phyloP scores from a whole-genome alignment of 2,329 filamentous ascomycete genomes.

The Torrubiellomyces zombiae region DNA sequence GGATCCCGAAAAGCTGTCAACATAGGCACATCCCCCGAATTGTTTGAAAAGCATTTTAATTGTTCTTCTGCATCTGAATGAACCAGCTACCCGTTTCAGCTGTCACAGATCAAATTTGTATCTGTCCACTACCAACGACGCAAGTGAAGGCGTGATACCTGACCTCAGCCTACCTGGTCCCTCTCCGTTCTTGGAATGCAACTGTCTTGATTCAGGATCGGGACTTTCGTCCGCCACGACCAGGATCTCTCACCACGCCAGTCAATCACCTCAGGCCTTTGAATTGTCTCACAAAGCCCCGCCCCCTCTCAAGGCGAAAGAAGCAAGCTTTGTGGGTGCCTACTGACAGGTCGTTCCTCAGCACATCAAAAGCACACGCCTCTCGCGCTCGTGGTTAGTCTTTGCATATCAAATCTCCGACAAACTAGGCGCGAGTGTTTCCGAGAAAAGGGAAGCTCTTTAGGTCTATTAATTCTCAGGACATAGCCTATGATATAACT shows the following conservation, averaged over 20 bases:
- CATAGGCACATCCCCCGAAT: too few species aligned
- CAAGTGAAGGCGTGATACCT: constrained; percentile 8
- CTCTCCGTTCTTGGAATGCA: constrained; percentile 18
- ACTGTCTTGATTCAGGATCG: constrained; percentile 21
- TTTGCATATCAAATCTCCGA: constrained; percentile 23
- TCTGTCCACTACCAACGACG: too few species aligned
- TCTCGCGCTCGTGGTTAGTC: constrained; percentile 14
- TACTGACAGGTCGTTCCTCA: constrained; percentile 14
- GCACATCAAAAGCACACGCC: constrained; percentile 15
- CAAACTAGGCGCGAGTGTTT: constrained; percentile 12
- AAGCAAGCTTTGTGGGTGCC: constrained; percentile 12
- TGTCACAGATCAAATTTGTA: too few species aligned
- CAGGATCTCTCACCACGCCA: constrained; percentile 15
- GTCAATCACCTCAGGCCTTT: constrained; percentile 15
- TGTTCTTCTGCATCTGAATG: constrained; percentile 6
- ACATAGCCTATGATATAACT: constrained; percentile 22
- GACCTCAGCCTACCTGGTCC: constrained; percentile 7
- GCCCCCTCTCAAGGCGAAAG: constrained; percentile 11
- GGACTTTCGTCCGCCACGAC: constrained; percentile 16
- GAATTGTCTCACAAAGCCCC: constrained; percentile 20
- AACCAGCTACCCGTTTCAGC: constrained; percentile 10
- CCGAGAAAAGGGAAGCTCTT: constrained; percentile 13
- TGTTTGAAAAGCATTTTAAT: constrained; percentile 6
- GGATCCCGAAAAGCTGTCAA: too few species aligned
- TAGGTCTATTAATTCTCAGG: constrained; percentile 12